Evolutionary conservation across 2,329 filamentous ascomycete genomes (phyloP), one percentile per base, ranked within the genome.

Genomic region (Aspergillus niger): DNA sequence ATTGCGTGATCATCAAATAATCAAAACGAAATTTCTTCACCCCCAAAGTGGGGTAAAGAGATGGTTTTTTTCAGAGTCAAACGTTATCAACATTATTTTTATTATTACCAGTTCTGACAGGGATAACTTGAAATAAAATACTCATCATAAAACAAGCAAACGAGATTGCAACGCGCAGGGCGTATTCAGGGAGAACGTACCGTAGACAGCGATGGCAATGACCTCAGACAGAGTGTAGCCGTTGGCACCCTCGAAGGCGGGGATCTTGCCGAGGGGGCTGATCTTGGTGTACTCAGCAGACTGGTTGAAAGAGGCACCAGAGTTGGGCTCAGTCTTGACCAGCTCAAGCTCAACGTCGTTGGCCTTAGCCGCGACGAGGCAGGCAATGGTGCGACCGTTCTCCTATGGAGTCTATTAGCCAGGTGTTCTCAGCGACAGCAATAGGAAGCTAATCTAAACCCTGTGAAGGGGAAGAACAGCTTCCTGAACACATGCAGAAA

Each of bases 171-270:
- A 55, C 54, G 54, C 30, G n/a, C 24, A 55, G 62, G 57, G 54
- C 57, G 60, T 67, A 60, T 66, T 63, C 49, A 56, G 61, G 63
- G 60, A 57, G 67, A 69, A 92, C 94, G 75, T 91, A 99, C 95
- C 83, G 86, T 98, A 99, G 84, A 99, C 91, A 77, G 92, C 91
- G 76, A 99, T 94, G 80, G 95, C 95, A 74, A 98, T 93, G 81
- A 80, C 85, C 89, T 99, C 95, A 67, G 86, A 89, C 72, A 99
- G 87, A 73, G 87, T 83, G 82, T 91, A 98, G 80, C 93, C 94
- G 81, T 99, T 95, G 76, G 89, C 85, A 77, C 93, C 93, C 74
- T 94, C 86, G 77, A 99, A 98, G 76, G 92, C 90, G 68, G 95
- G 95, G 76, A 98, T 85, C 86, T 94, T 96, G 82, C 90, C 90